Percentiles rank a stretch among this genome's conserved stretches.
Evolutionary conservation across 75 land plant genomes (phyloP).

Genomic region (Selaginella moellendorffii): DNA sequence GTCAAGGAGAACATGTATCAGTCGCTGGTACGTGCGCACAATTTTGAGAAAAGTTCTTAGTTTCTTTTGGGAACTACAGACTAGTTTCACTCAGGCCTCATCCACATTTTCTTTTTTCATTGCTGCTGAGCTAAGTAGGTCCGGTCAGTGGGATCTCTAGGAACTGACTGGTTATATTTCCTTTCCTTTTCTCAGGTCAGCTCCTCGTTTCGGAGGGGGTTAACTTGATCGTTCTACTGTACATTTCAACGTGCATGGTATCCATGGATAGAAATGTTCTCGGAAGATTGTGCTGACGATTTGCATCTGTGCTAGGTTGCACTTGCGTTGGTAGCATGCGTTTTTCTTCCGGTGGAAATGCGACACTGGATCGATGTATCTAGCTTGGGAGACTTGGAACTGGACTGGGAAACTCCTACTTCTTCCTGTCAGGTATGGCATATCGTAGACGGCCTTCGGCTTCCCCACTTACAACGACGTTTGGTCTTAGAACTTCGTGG

Average conservation of each 20-base stretch:
- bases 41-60: no score
- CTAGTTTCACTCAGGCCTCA: neutral
- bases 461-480: neutral
- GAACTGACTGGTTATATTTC: neutral
- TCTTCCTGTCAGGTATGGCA: neutral
- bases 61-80: no score
- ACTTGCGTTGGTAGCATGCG: neutral
- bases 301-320: neutral
- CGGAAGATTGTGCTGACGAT: neutral
- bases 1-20: neutral
- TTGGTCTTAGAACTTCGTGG: neutral
- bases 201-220: neutral
- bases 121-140: conserved; percentile 1
- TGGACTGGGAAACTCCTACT: no score
- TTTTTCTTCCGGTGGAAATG: neutral
- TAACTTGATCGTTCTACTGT: neutral
- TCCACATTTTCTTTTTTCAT: neutral
- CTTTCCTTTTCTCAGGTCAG: neutral
- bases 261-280: neutral
- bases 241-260: neutral
- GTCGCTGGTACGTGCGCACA: neutral
- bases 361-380: neutral
- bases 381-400: no score
- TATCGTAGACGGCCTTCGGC: no score
- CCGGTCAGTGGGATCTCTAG: neutral